Evolutionary conservation across 73 alveolate species (phyloP).

Genomic region (Urostyla sp.): DNA sequence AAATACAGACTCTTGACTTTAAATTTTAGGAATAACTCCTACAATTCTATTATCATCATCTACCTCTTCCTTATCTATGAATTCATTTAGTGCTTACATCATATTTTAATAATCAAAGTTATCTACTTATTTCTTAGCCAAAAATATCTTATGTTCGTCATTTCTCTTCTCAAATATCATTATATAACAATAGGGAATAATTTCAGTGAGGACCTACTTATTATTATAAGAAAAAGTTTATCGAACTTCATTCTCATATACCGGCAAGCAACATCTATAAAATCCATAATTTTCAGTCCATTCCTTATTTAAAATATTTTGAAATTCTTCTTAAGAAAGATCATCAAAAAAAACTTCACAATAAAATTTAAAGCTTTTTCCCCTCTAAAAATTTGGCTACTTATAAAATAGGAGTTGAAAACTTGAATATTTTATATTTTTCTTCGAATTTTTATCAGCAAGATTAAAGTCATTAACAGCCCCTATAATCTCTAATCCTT

Average conservation of each 20-base stretch:
- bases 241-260: slow-evolving; percentile 9
- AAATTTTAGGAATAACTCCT: too few species aligned
- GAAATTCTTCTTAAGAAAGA: slow-evolving; percentile 4
- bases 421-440: not conserved
- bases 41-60: too few species aligned
- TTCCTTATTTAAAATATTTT: slow-evolving; percentile 18
- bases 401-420: slow-evolving; percentile 22
- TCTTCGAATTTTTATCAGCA: not conserved
- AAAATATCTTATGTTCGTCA: slow-evolving; percentile 30
- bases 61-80: too few species aligned
- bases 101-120: too few species aligned
- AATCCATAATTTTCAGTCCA: not conserved
- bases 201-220: not conserved
- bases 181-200: slow-evolving; percentile 8
- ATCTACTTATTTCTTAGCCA: too few species aligned
- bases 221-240: not conserved
- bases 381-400: slow-evolving; percentile 24
- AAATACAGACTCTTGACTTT: too few species aligned
- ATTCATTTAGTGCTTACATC: too few species aligned
- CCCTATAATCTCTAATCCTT: slow-evolving; percentile 47
- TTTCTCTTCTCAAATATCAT: slow-evolving; percentile 21
- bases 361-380: not conserved
- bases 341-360: slow-evolving; percentile 36
- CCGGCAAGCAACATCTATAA: slow-evolving; percentile 36
- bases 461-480: slow-evolving; percentile 41